Evolutionary conservation across 768 basidiomycete genomes (phyloP), one percentile per base, ranked within the genome.

Genomic region (Zangia roseola): DNA sequence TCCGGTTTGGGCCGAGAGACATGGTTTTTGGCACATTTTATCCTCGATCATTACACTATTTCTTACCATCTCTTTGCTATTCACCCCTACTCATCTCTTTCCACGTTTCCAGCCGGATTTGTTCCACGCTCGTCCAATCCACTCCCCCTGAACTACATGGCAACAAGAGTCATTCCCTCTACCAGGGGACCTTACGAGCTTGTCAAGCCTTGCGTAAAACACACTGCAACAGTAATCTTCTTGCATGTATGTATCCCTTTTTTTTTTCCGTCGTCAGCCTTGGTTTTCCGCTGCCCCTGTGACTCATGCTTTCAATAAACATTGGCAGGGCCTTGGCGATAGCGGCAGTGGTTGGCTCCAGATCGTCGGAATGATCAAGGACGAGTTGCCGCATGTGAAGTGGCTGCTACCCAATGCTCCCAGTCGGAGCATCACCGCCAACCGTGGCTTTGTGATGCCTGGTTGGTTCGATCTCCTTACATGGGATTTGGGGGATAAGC

Each of bases 191-290:
- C 65, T 19, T 76, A 64, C 64, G 65, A 86, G 54, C 72, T 76
- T 25, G 72, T 87, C 25, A 72, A 78, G 31, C 74, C 89, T 10
- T 61, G 71, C 35, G 60, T 72, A 33, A 82, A 78, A 54, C 93
- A 95, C 68, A 84, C 88, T 8, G 89, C 91, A 8, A 93, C 91
- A 0, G 81, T 95, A 54, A 86, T 95, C 60, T 92, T 95, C 66
- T 71, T 92, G 34, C 94, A 97, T 77, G 92, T 92, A 65, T 59
- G 87, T 45, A n/a, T n/a, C n/a, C n/a, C n/a, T n/a, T n/a, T n/a
- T n/a, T n/a, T 38, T 41, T 43, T 14, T 34, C 28, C 17, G 14
- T 37, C 26, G 36, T 21, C 23, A 12, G 3, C 5, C n/a, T 39
- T 23, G 12, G 25, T 26, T 57, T 52, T 38, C 33, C 20, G 19